Percentiles rank a stretch among this genome's conserved stretches.
These are phyloP conservation scores for Fusarium oxysporum DNA, from an alignment of 2,329 filamentous ascomycete genomes.

Conservation along the genomic window DNA sequence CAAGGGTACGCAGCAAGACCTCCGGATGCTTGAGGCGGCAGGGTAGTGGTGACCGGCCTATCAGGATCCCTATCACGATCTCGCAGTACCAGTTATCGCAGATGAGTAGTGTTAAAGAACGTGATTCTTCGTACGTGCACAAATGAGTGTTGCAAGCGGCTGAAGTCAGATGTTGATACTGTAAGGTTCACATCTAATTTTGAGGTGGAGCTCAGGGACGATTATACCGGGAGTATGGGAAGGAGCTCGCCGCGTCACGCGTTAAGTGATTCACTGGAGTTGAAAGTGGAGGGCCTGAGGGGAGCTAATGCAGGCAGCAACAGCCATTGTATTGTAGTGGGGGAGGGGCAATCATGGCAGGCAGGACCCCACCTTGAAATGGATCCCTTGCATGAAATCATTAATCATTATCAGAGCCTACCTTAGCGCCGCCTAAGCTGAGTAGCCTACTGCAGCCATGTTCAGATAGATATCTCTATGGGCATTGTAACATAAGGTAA, in stretches of 20 bases:
- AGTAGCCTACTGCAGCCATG: neutral
- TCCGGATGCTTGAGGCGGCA: constrained; percentile 4
- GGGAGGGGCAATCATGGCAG: constrained; percentile 21
- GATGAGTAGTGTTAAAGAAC: neutral
- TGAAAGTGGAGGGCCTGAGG: neutral
- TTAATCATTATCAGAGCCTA: neutral
- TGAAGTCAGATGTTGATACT: neutral
- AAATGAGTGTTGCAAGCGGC: neutral
- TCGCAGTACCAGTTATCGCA: neutral
- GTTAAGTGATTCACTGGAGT: constrained; percentile 12
- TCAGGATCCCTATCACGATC: neutral
- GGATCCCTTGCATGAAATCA: neutral
- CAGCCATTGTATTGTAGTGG: constrained; percentile 3
- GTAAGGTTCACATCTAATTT: neutral
- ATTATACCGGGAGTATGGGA: constrained; percentile 24
- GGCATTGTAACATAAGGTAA: neutral
- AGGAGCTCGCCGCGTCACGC: constrained; percentile 39
- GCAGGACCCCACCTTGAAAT: neutral
- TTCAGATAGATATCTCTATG: neutral
- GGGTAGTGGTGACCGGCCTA: neutral
- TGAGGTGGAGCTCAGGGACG: neutral
- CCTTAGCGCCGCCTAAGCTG: neutral
- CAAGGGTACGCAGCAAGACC: constrained; percentile 8
- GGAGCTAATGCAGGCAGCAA: constrained; percentile 27
- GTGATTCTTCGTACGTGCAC: neutral